Base-by-base conservation (phyloP, 2,329 filamentous ascomycete species). In the Cercospora sesami region DNA sequence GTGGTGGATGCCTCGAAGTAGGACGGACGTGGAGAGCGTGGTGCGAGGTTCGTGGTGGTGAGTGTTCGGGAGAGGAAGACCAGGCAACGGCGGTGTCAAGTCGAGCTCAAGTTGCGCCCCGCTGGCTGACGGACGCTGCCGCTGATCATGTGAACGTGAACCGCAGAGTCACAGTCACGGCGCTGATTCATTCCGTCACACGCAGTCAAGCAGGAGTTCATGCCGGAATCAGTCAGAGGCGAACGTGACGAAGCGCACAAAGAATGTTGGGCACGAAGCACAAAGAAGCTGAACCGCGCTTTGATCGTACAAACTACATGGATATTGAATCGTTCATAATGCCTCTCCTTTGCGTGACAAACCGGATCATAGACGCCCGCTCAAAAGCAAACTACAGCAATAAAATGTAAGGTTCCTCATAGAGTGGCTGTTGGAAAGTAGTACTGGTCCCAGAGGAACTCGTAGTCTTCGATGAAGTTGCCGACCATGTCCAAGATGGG, bases 401-500 rank as follows among this genome's bases (percentile, higher is more conserved):
- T 31, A 21, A 63, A 39, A 71, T 48, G 8, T 53, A 42, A 62
- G 53, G 3, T 33, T 28, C 55, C 42, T 77, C 76, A 87, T 69
- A 86, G 73, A 5, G 87, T 90, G 28, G 87, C 85, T 1, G 87
- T 90, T 18, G 87, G 85, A 80, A 98, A 99, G 81, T 98, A 96
- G 80, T 97, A 98, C 75, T 96, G 94, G 81, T 97, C 93, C 95
- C 95, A 99, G 33, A 99, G 84, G 79, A 96, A 98, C 80, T 97
- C 92, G 78, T 99, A 99, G 79, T 99, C 95, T 78, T 97, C 93
- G 71, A 98, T 81, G 57, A 99, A 90, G 66, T 91, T 92, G 8
- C 90, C 91, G 26, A 97, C 84, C 77, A 99, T 87, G 72, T 91
- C 89, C 58, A 96, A 87, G 79, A 97, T 84, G 63, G 91, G 89